A percentile compares a stretch with the other conserved stretches of the same genome.
These are phyloP conservation scores for Hyphodiscus sp. DNA, from an alignment of 2,329 filamentous ascomycete genomes.

Conservation along the genomic window DNA sequence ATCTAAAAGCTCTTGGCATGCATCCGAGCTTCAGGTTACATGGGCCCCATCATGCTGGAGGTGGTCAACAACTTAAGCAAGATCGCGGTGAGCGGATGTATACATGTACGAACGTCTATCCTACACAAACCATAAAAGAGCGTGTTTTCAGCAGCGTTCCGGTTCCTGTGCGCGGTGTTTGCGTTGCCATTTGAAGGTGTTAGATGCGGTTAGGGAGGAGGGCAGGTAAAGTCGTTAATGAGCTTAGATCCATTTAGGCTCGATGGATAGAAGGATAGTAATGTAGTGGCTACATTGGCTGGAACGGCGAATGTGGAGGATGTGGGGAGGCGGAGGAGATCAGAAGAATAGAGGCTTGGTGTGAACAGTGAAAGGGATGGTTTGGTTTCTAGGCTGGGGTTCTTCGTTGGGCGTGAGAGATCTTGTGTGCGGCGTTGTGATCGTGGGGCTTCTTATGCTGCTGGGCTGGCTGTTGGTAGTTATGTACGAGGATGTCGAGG, in stretches of 20 bases:
- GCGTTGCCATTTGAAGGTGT: neutral
- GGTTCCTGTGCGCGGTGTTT: neutral
- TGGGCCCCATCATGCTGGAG: no score
- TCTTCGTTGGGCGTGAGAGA: neutral
- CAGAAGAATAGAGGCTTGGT: neutral
- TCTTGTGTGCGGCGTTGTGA: neutral
- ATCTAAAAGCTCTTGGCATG: neutral
- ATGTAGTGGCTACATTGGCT: neutral
- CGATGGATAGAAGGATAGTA: neutral
- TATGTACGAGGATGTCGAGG: neutral
- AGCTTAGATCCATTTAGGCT: neutral
- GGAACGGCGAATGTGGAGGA: neutral
- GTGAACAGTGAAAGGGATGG: neutral
- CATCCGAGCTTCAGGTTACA: neutral
- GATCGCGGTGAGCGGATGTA: slow-evolving; percentile 59
- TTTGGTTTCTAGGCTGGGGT: neutral
- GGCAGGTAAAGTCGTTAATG: no score
- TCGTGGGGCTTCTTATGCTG: neutral
- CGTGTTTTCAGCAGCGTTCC: neutral
- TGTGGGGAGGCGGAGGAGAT: neutral
- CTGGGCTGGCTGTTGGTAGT: neutral
- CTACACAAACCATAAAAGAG: slow-evolving; percentile 34
- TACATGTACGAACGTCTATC: slow-evolving; percentile 62
- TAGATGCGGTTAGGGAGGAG: no score
- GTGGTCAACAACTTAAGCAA: no score